Evolutionary conservation across 1,284 basidiomycete species (phyloP).

Genomic region (Ceratobasidium sp.): DNA sequence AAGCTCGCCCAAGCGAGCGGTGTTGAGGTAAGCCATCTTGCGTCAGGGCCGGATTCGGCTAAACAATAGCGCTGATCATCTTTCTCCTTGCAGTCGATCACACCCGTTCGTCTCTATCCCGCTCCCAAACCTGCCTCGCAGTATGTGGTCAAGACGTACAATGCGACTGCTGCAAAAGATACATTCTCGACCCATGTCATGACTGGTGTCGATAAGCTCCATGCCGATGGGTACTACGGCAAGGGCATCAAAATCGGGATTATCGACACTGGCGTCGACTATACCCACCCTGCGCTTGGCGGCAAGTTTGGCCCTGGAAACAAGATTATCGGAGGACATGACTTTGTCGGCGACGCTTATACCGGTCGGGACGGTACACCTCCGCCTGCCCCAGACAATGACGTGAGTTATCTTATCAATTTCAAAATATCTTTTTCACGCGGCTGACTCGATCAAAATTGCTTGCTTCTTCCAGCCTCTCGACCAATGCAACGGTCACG

Average conservation of each 20-base stretch:
- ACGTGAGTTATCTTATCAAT: neutral
- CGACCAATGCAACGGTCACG: conserved; percentile 58
- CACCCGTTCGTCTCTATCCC: neutral
- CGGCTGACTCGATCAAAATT: neutral
- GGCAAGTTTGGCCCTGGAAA: conserved; percentile 61
- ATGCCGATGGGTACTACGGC: conserved; percentile 60
- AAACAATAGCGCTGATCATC: conserved; percentile 9
- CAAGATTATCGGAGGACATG: conserved; percentile 58
- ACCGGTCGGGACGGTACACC: neutral
- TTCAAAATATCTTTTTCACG: neutral
- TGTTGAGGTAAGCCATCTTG: conserved; percentile 8
- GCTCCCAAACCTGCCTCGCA: conserved; percentile 23
- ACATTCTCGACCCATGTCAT: conserved; percentile 49
- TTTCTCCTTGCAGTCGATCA: conserved; percentile 14
- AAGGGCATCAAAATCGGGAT: conserved; percentile 63
- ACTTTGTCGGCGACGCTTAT: conserved; percentile 59
- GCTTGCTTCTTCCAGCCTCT: conserved; percentile 47
- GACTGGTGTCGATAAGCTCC: conserved; percentile 58
- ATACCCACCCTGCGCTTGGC: conserved; percentile 62
- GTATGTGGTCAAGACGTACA: conserved; percentile 1
- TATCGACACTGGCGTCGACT: conserved; percentile 62
- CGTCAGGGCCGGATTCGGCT: neutral
- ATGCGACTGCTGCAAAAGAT: conserved; percentile 36
- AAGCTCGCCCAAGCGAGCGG: conserved; percentile 38
- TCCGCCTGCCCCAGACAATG: conserved; percentile 14